Evolutionary conservation across 208 protist species (phyloP).

Genomic region (Borovskyia barvae): DNA sequence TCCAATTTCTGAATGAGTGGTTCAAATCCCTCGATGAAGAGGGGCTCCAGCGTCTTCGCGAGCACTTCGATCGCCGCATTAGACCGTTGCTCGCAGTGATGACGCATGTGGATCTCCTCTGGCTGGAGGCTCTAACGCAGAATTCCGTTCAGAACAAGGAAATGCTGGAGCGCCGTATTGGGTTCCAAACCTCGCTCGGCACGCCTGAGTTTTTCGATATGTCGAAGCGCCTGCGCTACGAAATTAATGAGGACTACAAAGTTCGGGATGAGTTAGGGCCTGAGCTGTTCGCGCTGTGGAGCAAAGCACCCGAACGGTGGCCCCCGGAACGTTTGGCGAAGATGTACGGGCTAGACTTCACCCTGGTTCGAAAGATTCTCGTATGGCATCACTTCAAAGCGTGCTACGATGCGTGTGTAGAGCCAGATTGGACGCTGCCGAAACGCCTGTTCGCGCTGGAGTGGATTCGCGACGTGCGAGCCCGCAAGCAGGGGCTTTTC

Average conservation of each 20-base stretch:
- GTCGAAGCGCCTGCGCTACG: slow-evolving; percentile 88
- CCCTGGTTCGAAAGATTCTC: slow-evolving; percentile 89
- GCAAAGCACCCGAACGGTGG: slow-evolving; percentile 92
- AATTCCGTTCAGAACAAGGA: slow-evolving; percentile 88
- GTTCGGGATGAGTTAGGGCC: slow-evolving; percentile 92
- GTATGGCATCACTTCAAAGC: slow-evolving; percentile 94
- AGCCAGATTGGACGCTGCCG: slow-evolving; percentile 92
- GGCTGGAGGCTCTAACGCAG: slow-evolving; percentile 90
- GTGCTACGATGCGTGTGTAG: slow-evolving; percentile 93
- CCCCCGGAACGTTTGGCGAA: slow-evolving; percentile 92
- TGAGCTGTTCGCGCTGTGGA: slow-evolving; percentile 92
- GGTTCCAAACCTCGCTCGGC: slow-evolving; percentile 89
- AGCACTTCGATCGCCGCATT: slow-evolving; percentile 92
- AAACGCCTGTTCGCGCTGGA: slow-evolving; percentile 93
- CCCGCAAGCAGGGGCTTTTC: slow-evolving; percentile 88
- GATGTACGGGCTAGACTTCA: slow-evolving; percentile 94
- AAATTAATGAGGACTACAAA: slow-evolving; percentile 95
- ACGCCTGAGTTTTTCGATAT: slow-evolving; percentile 94
- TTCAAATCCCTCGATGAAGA: slow-evolving; percentile 93
- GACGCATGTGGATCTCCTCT: slow-evolving; percentile 89
- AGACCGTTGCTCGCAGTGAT: slow-evolving; percentile 91
- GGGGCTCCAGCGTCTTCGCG: slow-evolving; percentile 85
- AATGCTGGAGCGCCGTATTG: slow-evolving; percentile 85
- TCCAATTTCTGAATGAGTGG: slow-evolving; percentile 94
- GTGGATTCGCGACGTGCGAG: slow-evolving; percentile 91